A percentile compares a stretch with the other conserved stretches of the same genome.
These are phyloP conservation scores for Graphilbum fragrans DNA, from an alignment of 2,329 filamentous ascomycete species.

Conservation along the genomic window DNA sequence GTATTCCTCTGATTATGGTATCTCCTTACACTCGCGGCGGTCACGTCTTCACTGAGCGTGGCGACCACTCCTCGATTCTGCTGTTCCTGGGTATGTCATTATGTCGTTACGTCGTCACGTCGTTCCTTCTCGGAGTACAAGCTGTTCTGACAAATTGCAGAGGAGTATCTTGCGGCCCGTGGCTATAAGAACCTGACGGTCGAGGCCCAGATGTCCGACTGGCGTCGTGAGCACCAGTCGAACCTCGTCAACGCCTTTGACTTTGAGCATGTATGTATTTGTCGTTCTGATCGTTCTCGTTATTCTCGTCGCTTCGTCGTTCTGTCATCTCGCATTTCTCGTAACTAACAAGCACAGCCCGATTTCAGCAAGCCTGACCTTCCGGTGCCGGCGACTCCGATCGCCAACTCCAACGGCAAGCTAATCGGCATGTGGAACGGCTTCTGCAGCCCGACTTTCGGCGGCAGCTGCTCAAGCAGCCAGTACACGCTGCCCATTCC, in stretches of 20 bases:
- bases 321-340: background rate
- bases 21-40: conserved; percentile 42
- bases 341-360: conserved; percentile 16
- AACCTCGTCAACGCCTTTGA: conserved; percentile 15
- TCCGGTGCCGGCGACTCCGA: conserved; percentile 29
- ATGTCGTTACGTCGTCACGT: background rate
- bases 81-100: conserved; percentile 34
- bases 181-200: conserved; percentile 16
- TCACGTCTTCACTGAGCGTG: conserved; percentile 39
- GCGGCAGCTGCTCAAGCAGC: conserved; percentile 17
- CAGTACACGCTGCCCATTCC: conserved; percentile 23
- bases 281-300: background rate
- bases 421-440: conserved; percentile 31
- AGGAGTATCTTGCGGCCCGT: conserved; percentile 15
- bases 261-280: conserved; percentile 11
- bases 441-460: conserved; percentile 20
- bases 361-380: conserved; percentile 34
- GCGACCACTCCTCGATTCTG: conserved; percentile 43
- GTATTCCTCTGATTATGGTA: conserved; percentile 41
- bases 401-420: conserved; percentile 25
- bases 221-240: conserved; percentile 15
- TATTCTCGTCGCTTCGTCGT: background rate
- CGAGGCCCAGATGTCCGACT: conserved; percentile 12
- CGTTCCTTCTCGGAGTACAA: background rate
- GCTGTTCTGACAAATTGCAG: background rate